phyloP scores from a whole-genome alignment of 2,329 filamentous ascomycete genomes.

The Fusarium nurragi region DNA sequence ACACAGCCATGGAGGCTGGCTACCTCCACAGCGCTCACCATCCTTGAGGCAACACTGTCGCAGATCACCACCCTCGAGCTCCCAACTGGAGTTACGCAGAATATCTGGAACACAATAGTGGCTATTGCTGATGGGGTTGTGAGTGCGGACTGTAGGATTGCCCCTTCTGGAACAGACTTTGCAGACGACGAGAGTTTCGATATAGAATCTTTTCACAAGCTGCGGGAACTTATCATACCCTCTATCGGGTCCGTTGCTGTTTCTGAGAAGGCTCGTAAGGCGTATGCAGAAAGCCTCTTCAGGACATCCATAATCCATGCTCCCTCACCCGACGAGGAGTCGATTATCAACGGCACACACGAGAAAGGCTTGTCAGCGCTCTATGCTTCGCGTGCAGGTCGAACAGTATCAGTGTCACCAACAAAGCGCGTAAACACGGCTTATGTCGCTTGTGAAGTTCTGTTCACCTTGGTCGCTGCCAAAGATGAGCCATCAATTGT shows the following conservation, averaged over 20 bases:
- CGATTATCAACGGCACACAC: slow-evolving; percentile 58
- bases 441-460: slow-evolving; percentile 82
- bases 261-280: slow-evolving; percentile 71
- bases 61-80: slow-evolving; percentile 63
- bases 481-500: slow-evolving; percentile 48
- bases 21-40: slow-evolving; percentile 73
- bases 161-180: slow-evolving; percentile 59
- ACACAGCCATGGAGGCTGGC: slow-evolving; percentile 82
- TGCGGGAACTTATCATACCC: slow-evolving; percentile 79
- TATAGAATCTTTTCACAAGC: slow-evolving; percentile 73
- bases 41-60: slow-evolving; percentile 73
- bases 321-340: slow-evolving; percentile 64
- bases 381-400: slow-evolving; percentile 72
- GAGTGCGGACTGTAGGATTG: slow-evolving; percentile 66
- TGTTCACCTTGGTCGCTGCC: slow-evolving; percentile 73
- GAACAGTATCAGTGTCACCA: slow-evolving; percentile 74
- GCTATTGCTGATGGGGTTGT: slow-evolving; percentile 75
- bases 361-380: slow-evolving; percentile 66
- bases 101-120: slow-evolving; percentile 77
- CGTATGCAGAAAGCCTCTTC: slow-evolving; percentile 82
- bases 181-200: slow-evolving; percentile 82
- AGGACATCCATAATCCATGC: slow-evolving; percentile 82
- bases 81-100: slow-evolving; percentile 57
- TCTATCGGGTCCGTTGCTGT: slow-evolving; percentile 73
- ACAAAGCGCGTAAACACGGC: slow-evolving; percentile 76